Evolutionary conservation across 2,329 filamentous ascomycete genomes (phyloP).

Genomic region (Talaromyces amestolkiae): DNA sequence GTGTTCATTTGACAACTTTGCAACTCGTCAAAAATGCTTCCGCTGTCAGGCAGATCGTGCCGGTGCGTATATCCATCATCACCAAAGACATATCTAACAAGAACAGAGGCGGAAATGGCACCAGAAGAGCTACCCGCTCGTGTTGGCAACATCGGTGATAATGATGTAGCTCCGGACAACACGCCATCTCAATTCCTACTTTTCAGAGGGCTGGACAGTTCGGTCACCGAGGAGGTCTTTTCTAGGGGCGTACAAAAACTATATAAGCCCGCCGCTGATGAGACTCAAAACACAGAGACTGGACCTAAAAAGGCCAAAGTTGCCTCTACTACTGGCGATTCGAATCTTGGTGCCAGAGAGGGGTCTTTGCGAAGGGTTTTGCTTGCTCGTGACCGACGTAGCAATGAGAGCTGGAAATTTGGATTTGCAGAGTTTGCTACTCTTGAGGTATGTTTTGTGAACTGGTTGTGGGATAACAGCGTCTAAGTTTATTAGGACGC

Average conservation of each 20-base stretch:
- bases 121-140: conserved; percentile 42
- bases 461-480: background rate
- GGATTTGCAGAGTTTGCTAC: conserved; percentile 82
- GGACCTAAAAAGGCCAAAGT: conserved; percentile 48
- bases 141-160: conserved; percentile 53
- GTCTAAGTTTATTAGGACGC: conserved; percentile 54
- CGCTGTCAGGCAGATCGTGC: conserved; percentile 56
- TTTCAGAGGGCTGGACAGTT: conserved; percentile 67
- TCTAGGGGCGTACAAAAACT: conserved; percentile 72
- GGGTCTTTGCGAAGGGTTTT: conserved; percentile 75
- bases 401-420: conserved; percentile 72
- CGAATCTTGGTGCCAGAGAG: conserved; percentile 67
- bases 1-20: conserved; percentile 59
- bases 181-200: conserved; percentile 74
- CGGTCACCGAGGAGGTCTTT: conserved; percentile 69
- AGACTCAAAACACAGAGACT: conserved; percentile 26
- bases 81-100: background rate
- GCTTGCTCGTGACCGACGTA: conserved; percentile 69
- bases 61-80: conserved; percentile 40
- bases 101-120: conserved; percentile 32
- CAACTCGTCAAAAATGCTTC: conserved; percentile 56
- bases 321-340: conserved; percentile 55
- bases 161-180: conserved; percentile 53
- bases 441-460: conserved; percentile 50
- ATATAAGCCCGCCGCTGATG: conserved; percentile 55